phyloP scores from a whole-genome alignment of 2,329 filamentous ascomycete species.

The Penicillium corylophilum region DNA sequence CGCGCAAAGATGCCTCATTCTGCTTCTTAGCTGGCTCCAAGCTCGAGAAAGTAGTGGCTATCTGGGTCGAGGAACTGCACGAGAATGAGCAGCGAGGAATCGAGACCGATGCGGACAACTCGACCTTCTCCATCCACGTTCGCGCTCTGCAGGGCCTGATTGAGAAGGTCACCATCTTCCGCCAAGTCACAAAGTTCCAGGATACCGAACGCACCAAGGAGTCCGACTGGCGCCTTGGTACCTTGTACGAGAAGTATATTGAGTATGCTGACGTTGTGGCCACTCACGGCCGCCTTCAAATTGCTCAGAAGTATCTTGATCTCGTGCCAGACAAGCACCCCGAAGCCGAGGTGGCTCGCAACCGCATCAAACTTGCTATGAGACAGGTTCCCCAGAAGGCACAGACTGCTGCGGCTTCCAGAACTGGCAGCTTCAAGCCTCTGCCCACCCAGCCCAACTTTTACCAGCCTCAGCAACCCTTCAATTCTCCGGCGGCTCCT shows the following conservation, averaged over 20 bases:
- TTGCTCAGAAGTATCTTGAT: constrained; percentile 88
- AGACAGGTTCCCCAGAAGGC: constrained; percentile 56
- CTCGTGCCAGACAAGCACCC: constrained; percentile 81
- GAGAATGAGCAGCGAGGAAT: constrained; percentile 77
- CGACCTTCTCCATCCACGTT: constrained; percentile 88
- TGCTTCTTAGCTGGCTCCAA: constrained; percentile 96
- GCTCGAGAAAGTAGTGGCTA: constrained; percentile 91
- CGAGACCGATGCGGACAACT: constrained; percentile 67
- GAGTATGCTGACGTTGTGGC: constrained; percentile 97
- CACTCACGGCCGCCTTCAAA: constrained; percentile 78
- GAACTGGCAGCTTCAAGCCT: constrained; percentile 44
- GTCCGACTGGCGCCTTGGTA: constrained; percentile 82
- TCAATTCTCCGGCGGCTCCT: constrained; percentile 25
- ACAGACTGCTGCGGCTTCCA: constrained; percentile 42
- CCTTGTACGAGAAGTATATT: constrained; percentile 89
- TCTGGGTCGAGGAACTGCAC: constrained; percentile 88
- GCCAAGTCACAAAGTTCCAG: constrained; percentile 86
- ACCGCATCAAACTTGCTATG: constrained; percentile 80
- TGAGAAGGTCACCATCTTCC: constrained; percentile 97
- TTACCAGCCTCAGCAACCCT: constrained; percentile 38
- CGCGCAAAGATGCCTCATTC: constrained; percentile 87
- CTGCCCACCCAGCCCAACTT: constrained; percentile 36
- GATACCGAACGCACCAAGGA: constrained; percentile 71
- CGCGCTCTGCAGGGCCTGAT: constrained; percentile 88
- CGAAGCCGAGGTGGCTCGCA: constrained; percentile 81